Evolutionary conservation across 75 land plant species (phyloP).

Genomic region (Sequoiadendron giganteum): DNA sequence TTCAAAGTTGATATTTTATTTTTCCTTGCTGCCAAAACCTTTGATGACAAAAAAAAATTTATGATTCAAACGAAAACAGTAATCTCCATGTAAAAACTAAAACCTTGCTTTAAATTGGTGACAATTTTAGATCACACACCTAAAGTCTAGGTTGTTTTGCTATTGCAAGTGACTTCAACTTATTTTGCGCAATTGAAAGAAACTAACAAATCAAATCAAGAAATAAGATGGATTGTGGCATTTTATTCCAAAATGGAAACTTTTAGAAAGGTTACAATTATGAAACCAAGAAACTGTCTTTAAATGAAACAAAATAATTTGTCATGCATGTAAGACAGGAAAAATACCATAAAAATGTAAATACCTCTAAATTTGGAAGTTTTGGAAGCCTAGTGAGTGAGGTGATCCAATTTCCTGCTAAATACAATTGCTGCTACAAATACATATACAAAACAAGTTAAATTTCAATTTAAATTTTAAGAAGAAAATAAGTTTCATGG

Average conservation of each 20-base stretch:
- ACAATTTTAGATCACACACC: constrained; percentile 30
- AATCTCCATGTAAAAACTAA: neutral
- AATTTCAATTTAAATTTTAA: neutral
- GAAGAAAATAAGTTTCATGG: neutral
- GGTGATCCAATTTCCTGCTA: constrained; percentile 95
- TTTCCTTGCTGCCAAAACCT: constrained; percentile 98
- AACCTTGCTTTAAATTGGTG: neutral
- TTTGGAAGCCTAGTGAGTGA: constrained; percentile 80
- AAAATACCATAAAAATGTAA: neutral
- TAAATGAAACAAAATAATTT: neutral
- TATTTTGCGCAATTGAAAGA: constrained; percentile 96
- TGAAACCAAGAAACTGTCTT: neutral
- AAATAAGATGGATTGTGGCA: constrained; percentile 11
- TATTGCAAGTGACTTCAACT: constrained; percentile 87
- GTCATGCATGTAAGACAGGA: neutral
- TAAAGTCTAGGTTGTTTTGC: constrained; percentile 92
- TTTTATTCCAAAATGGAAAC: neutral
- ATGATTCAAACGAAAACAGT: neutral
- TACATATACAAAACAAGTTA: constrained; percentile 1
- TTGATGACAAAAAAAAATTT: neutral
- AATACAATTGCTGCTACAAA: constrained; percentile 78
- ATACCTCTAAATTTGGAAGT: constrained; percentile 94
- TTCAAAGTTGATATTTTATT: constrained; percentile 89
- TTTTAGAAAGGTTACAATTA: neutral
- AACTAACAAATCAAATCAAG: constrained; percentile 44